Percentiles rank a stretch among this genome's conserved stretches.
Evolutionary conservation across 768 basidiomycete species (phyloP).

Genomic region (Serendipita sp.): DNA sequence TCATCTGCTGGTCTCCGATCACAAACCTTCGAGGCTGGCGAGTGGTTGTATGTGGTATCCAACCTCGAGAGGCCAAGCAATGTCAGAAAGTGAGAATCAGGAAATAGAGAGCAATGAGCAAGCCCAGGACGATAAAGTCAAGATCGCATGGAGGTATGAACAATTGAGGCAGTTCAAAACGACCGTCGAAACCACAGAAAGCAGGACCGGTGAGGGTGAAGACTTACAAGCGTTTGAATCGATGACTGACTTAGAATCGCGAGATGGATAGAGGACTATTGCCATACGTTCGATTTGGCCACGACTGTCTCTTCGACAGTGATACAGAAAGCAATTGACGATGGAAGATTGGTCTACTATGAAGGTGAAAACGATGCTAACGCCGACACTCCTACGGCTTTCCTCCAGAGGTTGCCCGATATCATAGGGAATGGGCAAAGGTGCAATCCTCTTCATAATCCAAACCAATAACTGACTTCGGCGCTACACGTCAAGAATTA

Average conservation of each 20-base stretch:
- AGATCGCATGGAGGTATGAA: slow-evolving; percentile 97
- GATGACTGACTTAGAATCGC: not conserved
- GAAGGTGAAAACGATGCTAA: not conserved
- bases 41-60: slow-evolving; percentile 72
- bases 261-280: slow-evolving; percentile 41
- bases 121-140: slow-evolving; percentile 41
- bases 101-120: slow-evolving; percentile 21
- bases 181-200: slow-evolving; percentile 36
- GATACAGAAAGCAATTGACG: not conserved
- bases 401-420: not conserved
- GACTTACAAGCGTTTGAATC: slow-evolving; percentile 10
- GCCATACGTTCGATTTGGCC: slow-evolving; percentile 57
- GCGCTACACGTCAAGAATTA: not conserved
- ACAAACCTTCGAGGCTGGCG: slow-evolving; percentile 39
- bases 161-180: slow-evolving; percentile 86
- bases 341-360: not conserved
- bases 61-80: slow-evolving; percentile 11
- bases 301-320: slow-evolving; percentile 36
- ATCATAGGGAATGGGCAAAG: too few species aligned
- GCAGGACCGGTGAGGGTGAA: slow-evolving; percentile 20
- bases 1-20: slow-evolving; percentile 46
- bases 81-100: slow-evolving; percentile 22
- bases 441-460: not conserved
- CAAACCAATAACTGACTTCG: not conserved
- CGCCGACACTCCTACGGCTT: not conserved